Evolutionary conservation across 202 grass and related monocot genomes (phyloP), one percentile per base, ranked within the genome.

Genomic region (Elaeis oleifera): DNA sequence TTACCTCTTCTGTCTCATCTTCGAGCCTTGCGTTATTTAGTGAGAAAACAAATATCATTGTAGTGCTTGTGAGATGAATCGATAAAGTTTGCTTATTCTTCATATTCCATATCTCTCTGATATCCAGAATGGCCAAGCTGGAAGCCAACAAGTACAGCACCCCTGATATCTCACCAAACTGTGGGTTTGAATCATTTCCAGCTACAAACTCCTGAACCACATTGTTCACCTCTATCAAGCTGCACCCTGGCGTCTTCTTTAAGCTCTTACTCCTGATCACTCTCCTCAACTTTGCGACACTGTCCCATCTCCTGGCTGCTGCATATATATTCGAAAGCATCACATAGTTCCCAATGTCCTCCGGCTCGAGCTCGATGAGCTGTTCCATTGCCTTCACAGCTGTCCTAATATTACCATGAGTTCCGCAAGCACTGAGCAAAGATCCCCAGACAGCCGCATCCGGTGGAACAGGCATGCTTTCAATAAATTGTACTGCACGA

Each of bases 391-490:
- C 77, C 36, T 11, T 32, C 48, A 55, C 61, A 3, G 80, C 90
- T 1, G 70, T 80, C 19, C 69, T 28, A 14, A 90, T 49, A 1
- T 90, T 53, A 5, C 85, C 78, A 17, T 82, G 83, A 60, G 61
- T 81, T 16, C 71, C 79, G 70, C 90, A 84, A 15, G 90, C 68
- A n/a, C 77, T 82, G 19, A 95, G 85, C 81, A 95, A 62, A 7
- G 89, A 76, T 0, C 84, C 81, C 81, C 84, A 95, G 27, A 89
- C 69, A 60, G 70, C 68, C 3, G 53, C 78, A 26, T 89, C 82
- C 1, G 81, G 61, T 3, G 69, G 68, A 4, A 85, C 3, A 0
- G 81, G 84, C 89, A 95, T 85, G 24, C 59, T 59, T 0, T 68
- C 6, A 16, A 85, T 60, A 8, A 82, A 50, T 18, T 78, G 23